Evolutionary conservation across 2,329 filamentous ascomycete species (phyloP).

Genomic region (Arthrocladium fulminans): DNA sequence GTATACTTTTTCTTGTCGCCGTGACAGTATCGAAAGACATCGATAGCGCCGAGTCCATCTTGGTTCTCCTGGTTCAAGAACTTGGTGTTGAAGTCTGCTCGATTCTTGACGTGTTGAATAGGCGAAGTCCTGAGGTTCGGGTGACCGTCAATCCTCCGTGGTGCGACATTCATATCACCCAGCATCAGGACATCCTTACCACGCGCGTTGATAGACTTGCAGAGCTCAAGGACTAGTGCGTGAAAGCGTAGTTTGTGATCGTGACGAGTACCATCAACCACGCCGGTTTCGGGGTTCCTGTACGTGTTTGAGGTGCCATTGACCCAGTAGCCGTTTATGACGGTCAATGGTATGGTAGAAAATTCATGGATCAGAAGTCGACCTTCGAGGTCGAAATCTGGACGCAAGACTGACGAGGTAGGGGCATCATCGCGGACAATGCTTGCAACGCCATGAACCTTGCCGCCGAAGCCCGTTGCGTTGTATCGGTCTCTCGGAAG

Average conservation of each 20-base stretch:
- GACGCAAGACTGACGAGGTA: constrained; percentile 30
- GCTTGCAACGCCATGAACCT: constrained; percentile 45
- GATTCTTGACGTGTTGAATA: constrained; percentile 42
- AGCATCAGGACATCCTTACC: constrained; percentile 41
- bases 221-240: constrained; percentile 37
- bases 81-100: constrained; percentile 42
- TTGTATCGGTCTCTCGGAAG: constrained; percentile 44
- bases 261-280: constrained; percentile 39
- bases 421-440: constrained; percentile 40
- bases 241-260: constrained; percentile 45
- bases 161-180: constrained; percentile 47
- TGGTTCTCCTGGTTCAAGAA: constrained; percentile 33
- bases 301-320: constrained; percentile 40
- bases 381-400: constrained; percentile 46
- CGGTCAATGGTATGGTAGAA: constrained; percentile 11
- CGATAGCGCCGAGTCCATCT: constrained; percentile 31
- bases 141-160: constrained; percentile 35
- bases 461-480: constrained; percentile 42
- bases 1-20: constrained; percentile 39
- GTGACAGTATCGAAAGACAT: constrained; percentile 42
- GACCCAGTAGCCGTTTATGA: constrained; percentile 47
- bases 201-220: constrained; percentile 31
- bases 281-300: constrained; percentile 35
- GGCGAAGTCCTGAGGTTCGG: constrained; percentile 40
- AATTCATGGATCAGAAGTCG: constrained; percentile 36